Evolutionary conservation across 2,329 filamentous ascomycete genomes (phyloP), one percentile per base, ranked within the genome.

Genomic region (Cladosporium sp.): DNA sequence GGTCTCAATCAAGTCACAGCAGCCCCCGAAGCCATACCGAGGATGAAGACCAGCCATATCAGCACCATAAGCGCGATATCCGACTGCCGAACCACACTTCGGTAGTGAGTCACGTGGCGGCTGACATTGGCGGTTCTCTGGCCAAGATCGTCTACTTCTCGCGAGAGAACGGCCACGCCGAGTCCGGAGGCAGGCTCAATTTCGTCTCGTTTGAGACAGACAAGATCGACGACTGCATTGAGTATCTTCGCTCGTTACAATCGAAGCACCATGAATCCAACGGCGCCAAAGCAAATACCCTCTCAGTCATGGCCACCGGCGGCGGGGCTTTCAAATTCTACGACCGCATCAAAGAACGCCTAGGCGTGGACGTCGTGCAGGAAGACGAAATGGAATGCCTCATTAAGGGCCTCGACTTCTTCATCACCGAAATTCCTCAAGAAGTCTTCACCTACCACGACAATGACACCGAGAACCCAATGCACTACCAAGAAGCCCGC

Each of bases 311-410:
- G 83, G 93, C 93, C 2, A 98, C 93, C 0, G 93, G 93, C 5
- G 93, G 93, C 28, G 93, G 93, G 16, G 91, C 93, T 4, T 97
- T 88, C 77, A 96, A 97, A 70, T 98, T 88, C 73, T 96, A 97
- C 70, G 90, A 97, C 68, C 85, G 84, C 70, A 89, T 98, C 62
- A 85, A 84, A 66, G 82, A 92, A 57, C 83, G 85, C 4, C 74
- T 98, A 46, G 87, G 87, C 11, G 88, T 95, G 1, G 87, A 96
- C 66, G 90, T 98, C 16, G 76, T 91, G 63, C 79, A 90, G 41
- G 93, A 97, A 71, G 93, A 98, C 65, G 93, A 98, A 73, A 98
- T 98, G 93, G 90, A 95, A 70, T 98, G 93, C 67, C 74, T 98
- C 54, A 98, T 98, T 58, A 56, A 62, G 89, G 90, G 92, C 10